These are phyloP conservation scores for Alternaria gansuensis DNA, from an alignment of 2,329 filamentous ascomycete genomes.

Conservation along the genomic window DNA sequence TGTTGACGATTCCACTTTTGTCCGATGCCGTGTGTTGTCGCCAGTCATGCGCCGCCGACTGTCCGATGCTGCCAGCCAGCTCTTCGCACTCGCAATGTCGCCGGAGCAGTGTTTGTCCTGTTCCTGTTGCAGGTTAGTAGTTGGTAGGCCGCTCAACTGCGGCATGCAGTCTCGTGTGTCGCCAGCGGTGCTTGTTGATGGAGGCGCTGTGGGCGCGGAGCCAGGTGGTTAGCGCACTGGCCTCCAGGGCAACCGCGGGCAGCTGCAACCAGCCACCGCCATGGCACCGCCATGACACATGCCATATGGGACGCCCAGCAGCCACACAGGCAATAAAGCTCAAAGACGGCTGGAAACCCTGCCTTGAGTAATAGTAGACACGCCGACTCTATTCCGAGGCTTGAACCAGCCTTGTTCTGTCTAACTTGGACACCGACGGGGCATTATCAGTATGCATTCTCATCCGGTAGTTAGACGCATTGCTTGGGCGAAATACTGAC, in stretches of 20 bases:
- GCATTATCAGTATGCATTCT: neutral
- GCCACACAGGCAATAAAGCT: slow-evolving; percentile 14
- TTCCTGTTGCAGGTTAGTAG: slow-evolving; percentile 48
- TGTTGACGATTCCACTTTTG: slow-evolving; percentile 31
- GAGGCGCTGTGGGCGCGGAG: slow-evolving; percentile 21
- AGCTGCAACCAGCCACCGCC: slow-evolving; percentile 14
- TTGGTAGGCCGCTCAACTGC: slow-evolving; percentile 38
- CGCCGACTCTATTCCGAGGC: neutral
- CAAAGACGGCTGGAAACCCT: slow-evolving; percentile 3
- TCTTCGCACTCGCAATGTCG: slow-evolving; percentile 20
- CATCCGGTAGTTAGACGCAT: neutral
- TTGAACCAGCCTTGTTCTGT: neutral
- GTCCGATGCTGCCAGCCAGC: slow-evolving; percentile 27
- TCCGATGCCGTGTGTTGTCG: slow-evolving; percentile 34
- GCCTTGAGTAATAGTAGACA: neutral
- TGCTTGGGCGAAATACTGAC: neutral
- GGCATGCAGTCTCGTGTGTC: slow-evolving; percentile 38
- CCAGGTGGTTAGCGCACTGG: slow-evolving; percentile 25
- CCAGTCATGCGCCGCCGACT: slow-evolving; percentile 40
- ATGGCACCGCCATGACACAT: slow-evolving; percentile 5
- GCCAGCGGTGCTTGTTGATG: slow-evolving; percentile 39
- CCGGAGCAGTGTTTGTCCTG: slow-evolving; percentile 28
- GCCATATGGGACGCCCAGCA: slow-evolving; percentile 9
- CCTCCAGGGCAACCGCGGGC: slow-evolving; percentile 24
- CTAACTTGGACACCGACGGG: neutral